Evolutionary conservation across 2,329 filamentous ascomycete genomes (phyloP), one percentile per base, ranked within the genome.

Genomic region (Fusarium sp.): DNA sequence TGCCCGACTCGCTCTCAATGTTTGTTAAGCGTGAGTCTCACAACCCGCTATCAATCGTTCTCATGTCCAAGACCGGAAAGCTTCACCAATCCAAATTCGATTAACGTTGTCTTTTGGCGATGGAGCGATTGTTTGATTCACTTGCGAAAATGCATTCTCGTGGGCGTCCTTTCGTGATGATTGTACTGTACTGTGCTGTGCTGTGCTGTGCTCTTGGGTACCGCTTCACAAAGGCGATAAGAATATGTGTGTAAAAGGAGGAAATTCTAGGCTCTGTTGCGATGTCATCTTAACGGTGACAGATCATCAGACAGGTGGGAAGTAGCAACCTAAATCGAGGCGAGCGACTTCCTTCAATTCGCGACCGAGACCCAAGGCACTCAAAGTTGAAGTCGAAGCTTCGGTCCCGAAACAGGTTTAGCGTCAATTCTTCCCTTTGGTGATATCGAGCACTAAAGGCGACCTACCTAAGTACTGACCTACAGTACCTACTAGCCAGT

Each of bases 391-490:
- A 66, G 53, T 54, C 32, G 38, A 22, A 51, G 69, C 43, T 65
- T 81, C 79, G 79, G 79, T 81, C 71, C 74, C 79, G 73, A 75
- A 77, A 76, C 25, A 34, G 71, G 79, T 44, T 77, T 81, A 80
- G 79, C 73, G 67, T 34, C 5, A 14, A 52, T 16, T 10, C 2
- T 45, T 10, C 20, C 29, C 30, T 49, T 25, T 47, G 60, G 65
- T 18, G 6, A 16, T 38, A 38, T 38, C 10, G 16, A 38, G 32
- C 32, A 38, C 32, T 38, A 38, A 38, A 38, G 32, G 32, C 27
- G 27, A 27, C 27, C 27, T 34, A 32, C 15, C 30, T 18, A 32
- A 27, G 25, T 27, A 34, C 30, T 15, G 15, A 32, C 30, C 30
- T 34, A 34, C 15, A 18, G 16, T 34, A 10, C 16, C 32, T 38